Evolutionary conservation across 345 rosid species (phyloP).

Genomic region (Capsella bursapastoris): DNA sequence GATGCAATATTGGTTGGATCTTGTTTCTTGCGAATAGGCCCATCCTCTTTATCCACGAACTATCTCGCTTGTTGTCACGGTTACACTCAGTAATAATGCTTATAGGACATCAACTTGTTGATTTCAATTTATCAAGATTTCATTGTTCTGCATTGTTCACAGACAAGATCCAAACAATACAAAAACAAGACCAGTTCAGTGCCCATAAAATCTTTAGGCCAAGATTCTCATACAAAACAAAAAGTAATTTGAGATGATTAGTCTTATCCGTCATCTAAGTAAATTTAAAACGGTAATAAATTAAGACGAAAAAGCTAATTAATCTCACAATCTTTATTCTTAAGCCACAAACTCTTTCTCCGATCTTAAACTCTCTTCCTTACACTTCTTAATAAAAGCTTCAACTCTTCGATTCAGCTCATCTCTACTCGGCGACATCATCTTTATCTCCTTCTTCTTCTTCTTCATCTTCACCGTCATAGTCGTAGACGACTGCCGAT

Average conservation of each 20-base stretch:
- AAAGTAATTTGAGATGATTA: too few relatives aligned
- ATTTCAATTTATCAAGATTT: not conserved
- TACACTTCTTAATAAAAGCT: slow-evolving; percentile 75
- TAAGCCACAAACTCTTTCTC: slow-evolving; percentile 31
- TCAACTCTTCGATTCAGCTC: slow-evolving; percentile 83
- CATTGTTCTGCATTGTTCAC: not conserved
- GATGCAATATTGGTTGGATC: not conserved
- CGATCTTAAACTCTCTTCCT: slow-evolving; percentile 67
- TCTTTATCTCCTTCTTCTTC: slow-evolving; percentile 50
- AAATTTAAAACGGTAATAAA: too few relatives aligned
- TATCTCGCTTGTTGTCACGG: slow-evolving; percentile 74
- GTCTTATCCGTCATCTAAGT: too few relatives aligned
- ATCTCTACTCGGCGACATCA: slow-evolving; percentile 60
- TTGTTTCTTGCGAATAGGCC: slow-evolving; percentile 30
- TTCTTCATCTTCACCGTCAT: slow-evolving; percentile 32
- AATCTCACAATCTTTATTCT: not conserved
- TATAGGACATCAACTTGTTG: not conserved
- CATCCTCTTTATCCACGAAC: slow-evolving; percentile 53
- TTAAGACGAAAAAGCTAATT: not conserved
- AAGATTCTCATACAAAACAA: too few relatives aligned
- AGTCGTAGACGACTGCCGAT: slow-evolving; percentile 41
- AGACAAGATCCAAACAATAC: not conserved
- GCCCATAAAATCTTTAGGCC: too few relatives aligned
- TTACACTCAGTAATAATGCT: slow-evolving; percentile 38
- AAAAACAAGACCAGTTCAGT: not conserved